Conservation (phyloP, 306 rosid genomes). For the Senna siamea region DNA sequence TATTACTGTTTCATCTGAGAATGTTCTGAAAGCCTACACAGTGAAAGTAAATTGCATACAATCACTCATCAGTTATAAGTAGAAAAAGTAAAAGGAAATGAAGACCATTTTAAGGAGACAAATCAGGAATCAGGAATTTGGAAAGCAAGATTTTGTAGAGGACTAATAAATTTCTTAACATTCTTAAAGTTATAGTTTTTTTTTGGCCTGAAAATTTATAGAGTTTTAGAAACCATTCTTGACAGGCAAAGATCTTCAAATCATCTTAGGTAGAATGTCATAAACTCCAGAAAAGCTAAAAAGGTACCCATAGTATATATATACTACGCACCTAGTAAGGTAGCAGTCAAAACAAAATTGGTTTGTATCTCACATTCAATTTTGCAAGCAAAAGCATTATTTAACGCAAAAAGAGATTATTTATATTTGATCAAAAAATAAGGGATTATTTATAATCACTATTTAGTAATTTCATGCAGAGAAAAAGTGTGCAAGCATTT, state of each 20-base stretch:
- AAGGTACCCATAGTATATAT: not conserved
- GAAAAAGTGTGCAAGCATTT: not conserved
- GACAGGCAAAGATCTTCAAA: slow-evolving; percentile 17
- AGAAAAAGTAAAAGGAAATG: not conserved
- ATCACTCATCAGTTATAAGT: slow-evolving; percentile 5
- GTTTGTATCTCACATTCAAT: not conserved
- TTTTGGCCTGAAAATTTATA: no score
- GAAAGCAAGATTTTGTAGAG: not conserved
- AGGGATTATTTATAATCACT: not conserved
- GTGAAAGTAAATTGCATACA: slow-evolving; percentile 28
- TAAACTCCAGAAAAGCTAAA: slow-evolving; percentile 2
- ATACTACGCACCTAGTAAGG: not conserved
- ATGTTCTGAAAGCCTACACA: slow-evolving; percentile 76
- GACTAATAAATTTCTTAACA: slow-evolving; percentile 2
- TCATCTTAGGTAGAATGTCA: slow-evolving; percentile 7
- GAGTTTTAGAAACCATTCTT: slow-evolving; percentile 4
- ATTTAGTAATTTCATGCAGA: not conserved
- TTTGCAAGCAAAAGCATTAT: not conserved
- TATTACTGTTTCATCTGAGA: slow-evolving; percentile 66
- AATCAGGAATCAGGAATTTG: slow-evolving; percentile 11
- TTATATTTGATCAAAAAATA: not conserved
- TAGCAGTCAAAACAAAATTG: not conserved
- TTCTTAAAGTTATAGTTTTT: not conserved
- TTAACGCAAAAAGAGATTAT: not conserved
- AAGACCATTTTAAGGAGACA: not conserved